Conservation (phyloP, 2,329 filamentous ascomycete genomes). For the Sarocladium oryzae region DNA sequence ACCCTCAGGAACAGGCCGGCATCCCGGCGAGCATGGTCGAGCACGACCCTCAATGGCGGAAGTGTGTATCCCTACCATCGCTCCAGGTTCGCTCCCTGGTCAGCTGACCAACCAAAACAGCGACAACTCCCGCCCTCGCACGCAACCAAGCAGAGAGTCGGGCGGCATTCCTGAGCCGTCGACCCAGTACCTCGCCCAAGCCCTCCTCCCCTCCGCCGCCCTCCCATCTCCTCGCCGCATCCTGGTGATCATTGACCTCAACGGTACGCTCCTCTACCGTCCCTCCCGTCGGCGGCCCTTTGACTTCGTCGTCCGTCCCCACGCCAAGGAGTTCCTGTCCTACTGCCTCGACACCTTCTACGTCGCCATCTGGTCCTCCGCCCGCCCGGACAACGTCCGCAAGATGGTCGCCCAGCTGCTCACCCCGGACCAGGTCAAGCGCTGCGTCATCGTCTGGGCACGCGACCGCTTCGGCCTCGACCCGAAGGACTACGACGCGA, state of each 20-base stretch:
- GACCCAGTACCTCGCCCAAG: constrained; percentile 51
- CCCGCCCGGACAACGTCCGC: constrained; percentile 64
- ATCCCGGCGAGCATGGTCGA: background rate
- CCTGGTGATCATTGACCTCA: constrained; percentile 84
- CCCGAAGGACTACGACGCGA: constrained; percentile 54
- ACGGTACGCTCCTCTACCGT: constrained; percentile 80
- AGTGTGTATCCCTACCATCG: background rate
- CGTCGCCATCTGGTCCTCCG: constrained; percentile 89
- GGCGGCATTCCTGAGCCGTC: constrained; percentile 57
- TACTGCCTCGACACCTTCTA: constrained; percentile 69
- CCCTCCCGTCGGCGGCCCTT: constrained; percentile 42
- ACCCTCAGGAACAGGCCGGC: background rate
- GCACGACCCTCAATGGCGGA: constrained; percentile 3
- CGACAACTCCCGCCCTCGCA: constrained; percentile 7
- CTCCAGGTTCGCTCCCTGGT: background rate
- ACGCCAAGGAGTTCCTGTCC: constrained; percentile 60
- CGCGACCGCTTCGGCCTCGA: constrained; percentile 70
- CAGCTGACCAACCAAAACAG: background rate
- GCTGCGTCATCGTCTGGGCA: constrained; percentile 67
- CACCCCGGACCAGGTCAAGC: constrained; percentile 39
- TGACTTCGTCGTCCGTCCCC: constrained; percentile 59
- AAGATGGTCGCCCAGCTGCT: constrained; percentile 63
- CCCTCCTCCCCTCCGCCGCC: constrained; percentile 29
- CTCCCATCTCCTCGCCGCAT: constrained; percentile 51
- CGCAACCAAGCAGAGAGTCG: constrained; percentile 29